Percentiles rank a stretch among this genome's conserved stretches.
These are phyloP conservation scores for Leccinum fallax DNA, from an alignment of 1,284 basidiomycete genomes.

Conservation along the genomic window DNA sequence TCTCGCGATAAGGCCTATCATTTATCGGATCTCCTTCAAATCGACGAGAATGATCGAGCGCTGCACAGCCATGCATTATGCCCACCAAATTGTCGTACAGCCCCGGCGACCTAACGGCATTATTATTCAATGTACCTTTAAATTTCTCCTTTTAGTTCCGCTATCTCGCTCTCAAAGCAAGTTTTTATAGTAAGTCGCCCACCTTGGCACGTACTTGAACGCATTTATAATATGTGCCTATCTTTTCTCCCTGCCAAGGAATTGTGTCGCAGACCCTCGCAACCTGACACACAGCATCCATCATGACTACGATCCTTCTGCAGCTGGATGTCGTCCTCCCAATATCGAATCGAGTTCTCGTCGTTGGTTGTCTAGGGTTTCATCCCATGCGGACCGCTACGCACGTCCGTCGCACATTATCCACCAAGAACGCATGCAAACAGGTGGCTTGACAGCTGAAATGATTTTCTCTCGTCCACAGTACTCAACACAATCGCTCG, in stretches of 20 bases:
- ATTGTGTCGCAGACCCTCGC: neutral
- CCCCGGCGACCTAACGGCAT: neutral
- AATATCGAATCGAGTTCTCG: neutral
- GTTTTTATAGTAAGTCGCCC: neutral
- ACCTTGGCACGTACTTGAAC: neutral
- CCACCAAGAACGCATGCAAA: neutral
- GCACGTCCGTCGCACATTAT: neutral
- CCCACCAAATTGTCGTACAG: too few relatives aligned
- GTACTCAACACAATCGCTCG: neutral
- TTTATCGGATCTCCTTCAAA: neutral
- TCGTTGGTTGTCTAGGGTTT: slow-evolving; percentile 9
- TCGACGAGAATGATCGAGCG: slow-evolving; percentile 13
- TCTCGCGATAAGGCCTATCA: neutral
- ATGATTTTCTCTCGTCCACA: neutral
- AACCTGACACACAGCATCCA: neutral
- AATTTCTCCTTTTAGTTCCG: neutral
- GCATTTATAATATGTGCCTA: neutral
- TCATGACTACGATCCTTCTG: neutral
- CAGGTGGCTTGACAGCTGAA: neutral
- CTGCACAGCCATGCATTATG: neutral
- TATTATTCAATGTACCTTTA: neutral
- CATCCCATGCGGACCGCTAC: neutral
- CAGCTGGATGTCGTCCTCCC: neutral
- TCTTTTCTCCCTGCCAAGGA: neutral
- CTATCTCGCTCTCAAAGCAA: neutral